Percentiles rank a stretch among this genome's conserved stretches.
Evolutionary conservation across 1,284 basidiomycete species (phyloP).

Genomic region (Leccinum huronense): DNA sequence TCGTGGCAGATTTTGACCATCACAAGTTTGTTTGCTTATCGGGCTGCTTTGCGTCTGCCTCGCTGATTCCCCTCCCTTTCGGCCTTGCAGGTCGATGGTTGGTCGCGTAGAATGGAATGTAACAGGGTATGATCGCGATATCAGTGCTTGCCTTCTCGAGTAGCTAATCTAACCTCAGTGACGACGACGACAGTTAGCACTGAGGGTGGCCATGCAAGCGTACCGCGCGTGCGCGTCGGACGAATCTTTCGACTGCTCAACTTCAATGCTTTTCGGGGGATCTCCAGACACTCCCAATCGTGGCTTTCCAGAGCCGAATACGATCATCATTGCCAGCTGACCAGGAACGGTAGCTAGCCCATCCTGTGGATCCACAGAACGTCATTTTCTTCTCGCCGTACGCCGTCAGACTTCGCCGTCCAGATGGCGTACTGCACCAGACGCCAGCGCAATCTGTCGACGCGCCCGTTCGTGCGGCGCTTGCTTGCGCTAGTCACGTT

Average conservation of each 20-base stretch:
- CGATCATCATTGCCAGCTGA: slow-evolving; percentile 89
- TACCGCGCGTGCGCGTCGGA: slow-evolving; percentile 35
- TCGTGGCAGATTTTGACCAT: slow-evolving; percentile 85
- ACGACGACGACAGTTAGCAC: too few species aligned
- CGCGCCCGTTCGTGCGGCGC: too few species aligned
- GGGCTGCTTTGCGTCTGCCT: background rate
- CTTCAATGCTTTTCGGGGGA: slow-evolving; percentile 71
- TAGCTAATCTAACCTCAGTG: slow-evolving; percentile 10
- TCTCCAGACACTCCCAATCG: slow-evolving; percentile 70
- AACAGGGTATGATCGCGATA: slow-evolving; percentile 62
- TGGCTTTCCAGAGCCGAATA: slow-evolving; percentile 86
- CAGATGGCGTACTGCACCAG: too few species aligned
- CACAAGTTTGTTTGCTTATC: slow-evolving; percentile 52
- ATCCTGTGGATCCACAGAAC: too few species aligned
- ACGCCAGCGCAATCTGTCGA: too few species aligned
- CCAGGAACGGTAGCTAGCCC: too few species aligned
- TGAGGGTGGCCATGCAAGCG: too few species aligned
- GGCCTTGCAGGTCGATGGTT: slow-evolving; percentile 52
- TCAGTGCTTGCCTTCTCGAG: background rate
- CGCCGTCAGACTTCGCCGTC: too few species aligned
- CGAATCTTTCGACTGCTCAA: slow-evolving; percentile 66
- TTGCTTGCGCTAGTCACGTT: too few species aligned
- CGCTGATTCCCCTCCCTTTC: slow-evolving; percentile 9
- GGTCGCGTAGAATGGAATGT: slow-evolving; percentile 85
- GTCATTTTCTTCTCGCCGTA: too few species aligned